phyloP scores from a whole-genome alignment of 768 basidiomycete genomes.

The Lentinula raphanica region DNA sequence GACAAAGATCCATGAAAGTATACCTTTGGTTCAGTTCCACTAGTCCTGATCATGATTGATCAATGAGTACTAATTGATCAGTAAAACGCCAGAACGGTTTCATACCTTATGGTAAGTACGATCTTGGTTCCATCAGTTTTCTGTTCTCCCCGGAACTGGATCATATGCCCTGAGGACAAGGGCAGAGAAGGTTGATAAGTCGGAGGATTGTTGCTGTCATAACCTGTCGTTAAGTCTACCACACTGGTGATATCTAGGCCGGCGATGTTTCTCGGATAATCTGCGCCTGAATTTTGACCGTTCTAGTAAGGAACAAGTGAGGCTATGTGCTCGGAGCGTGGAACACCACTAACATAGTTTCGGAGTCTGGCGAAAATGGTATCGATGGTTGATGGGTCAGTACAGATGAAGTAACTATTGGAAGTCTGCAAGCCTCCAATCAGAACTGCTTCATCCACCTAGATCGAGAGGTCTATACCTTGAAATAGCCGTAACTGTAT shows the following conservation, averaged over 20 bases:
- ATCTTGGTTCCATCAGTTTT: constrained; percentile 39
- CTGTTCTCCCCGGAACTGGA: constrained; percentile 63
- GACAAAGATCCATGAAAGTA: background rate
- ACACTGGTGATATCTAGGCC: constrained; percentile 56
- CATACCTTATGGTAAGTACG: constrained; percentile 66
- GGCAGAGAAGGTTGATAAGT: constrained; percentile 56
- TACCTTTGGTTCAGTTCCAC: constrained; percentile 90
- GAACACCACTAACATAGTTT: constrained; percentile 36
- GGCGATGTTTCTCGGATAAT: constrained; percentile 60
- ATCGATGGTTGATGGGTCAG: constrained; percentile 60
- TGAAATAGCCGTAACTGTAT: constrained; percentile 56
- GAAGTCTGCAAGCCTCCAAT: constrained; percentile 59
- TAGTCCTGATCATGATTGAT: constrained; percentile 68
- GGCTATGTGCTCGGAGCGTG: too few species aligned
- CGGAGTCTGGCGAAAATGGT: constrained; percentile 66
- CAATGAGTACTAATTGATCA: constrained; percentile 2
- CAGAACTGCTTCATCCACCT: too few species aligned
- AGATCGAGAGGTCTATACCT: constrained; percentile 34
- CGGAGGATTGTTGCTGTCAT: constrained; percentile 72
- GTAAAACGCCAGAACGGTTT: background rate
- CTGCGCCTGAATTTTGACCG: constrained; percentile 13
- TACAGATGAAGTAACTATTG: constrained; percentile 80
- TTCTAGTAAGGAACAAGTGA: background rate
- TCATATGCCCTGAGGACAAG: constrained; percentile 80
- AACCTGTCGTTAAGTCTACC: constrained; percentile 72